Conservation (phyloP, 768 basidiomycete species). For the Russula abietina region DNA sequence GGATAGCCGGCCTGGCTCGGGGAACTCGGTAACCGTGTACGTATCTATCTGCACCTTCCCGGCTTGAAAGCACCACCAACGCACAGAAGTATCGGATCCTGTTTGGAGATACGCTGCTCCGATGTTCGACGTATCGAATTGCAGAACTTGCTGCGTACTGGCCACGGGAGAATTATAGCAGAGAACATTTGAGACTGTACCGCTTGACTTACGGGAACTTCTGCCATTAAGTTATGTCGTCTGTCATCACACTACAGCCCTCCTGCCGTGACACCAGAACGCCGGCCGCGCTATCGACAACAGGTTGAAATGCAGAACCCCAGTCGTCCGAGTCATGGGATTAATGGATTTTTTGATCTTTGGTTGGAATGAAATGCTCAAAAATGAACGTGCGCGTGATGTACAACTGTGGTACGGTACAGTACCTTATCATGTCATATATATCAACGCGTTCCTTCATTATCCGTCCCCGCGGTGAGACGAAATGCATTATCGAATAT, state of each 20-base stretch:
- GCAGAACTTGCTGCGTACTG: not conserved
- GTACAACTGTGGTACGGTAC: too few species aligned
- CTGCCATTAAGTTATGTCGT: not conserved
- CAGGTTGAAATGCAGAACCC: not conserved
- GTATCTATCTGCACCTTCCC: not conserved
- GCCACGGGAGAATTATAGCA: not conserved
- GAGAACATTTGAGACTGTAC: not conserved
- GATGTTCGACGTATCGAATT: not conserved
- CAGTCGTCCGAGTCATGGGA: too few species aligned
- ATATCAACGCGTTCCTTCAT: too few species aligned
- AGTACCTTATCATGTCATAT: too few species aligned
- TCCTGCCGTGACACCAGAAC: too few species aligned
- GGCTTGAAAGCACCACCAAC: not conserved
- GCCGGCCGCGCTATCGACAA: not conserved
- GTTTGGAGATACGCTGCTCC: not conserved
- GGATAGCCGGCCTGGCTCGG: not conserved
- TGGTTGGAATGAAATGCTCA: too few species aligned
- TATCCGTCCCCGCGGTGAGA: too few species aligned
- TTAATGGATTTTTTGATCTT: too few species aligned
- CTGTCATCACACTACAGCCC: not conserved
- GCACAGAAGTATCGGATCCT: not conserved
- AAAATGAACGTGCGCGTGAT: too few species aligned
- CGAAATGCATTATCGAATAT: too few species aligned
- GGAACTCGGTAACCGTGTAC: not conserved
- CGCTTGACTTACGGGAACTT: not conserved